These are phyloP conservation scores for Leccinum variabile DNA, from an alignment of 1,284 basidiomycete genomes.

Conservation along the genomic window DNA sequence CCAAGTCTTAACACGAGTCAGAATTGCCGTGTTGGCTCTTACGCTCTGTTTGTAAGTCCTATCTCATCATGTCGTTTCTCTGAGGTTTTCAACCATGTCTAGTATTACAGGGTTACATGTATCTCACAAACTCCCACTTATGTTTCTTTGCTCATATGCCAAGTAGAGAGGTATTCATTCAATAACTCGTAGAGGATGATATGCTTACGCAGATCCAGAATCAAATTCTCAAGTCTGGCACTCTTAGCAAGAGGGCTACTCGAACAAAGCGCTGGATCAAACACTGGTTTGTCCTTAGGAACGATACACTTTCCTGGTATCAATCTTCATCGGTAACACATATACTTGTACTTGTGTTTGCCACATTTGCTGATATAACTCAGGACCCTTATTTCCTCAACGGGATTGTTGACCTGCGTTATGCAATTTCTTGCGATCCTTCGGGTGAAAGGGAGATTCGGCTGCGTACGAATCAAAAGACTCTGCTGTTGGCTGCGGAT, in stretches of 20 bases:
- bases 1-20: constrained; percentile 31
- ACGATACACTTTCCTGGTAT: constrained; percentile 93
- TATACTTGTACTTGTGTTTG: constrained; percentile 11
- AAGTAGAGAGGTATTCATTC: constrained; percentile 66
- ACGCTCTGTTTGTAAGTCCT: constrained; percentile 77
- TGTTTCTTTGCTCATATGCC: constrained; percentile 98
- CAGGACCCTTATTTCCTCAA: constrained; percentile 97
- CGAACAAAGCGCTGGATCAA: constrained; percentile 87
- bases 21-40: constrained; percentile 90
- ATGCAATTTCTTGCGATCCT: constrained; percentile 86
- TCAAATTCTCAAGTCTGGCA: constrained; percentile 85
- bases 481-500: constrained; percentile 72
- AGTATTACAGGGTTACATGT: constrained; percentile 97
- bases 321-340: constrained; percentile 77
- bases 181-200: background rate
- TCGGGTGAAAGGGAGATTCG: constrained; percentile 73
- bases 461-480: constrained; percentile 78
- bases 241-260: constrained; percentile 80
- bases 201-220: constrained; percentile 50
- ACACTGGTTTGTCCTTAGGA: constrained; percentile 93
- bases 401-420: constrained; percentile 91
- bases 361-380: constrained; percentile 9
- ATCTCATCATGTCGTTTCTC: constrained; percentile 1
- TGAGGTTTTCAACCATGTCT: constrained; percentile 15
- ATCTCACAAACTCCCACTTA: constrained; percentile 86